These are phyloP conservation scores for Blastobotrys apis DNA, from an alignment of 1,139 yeast species.

Conservation along the genomic window DNA sequence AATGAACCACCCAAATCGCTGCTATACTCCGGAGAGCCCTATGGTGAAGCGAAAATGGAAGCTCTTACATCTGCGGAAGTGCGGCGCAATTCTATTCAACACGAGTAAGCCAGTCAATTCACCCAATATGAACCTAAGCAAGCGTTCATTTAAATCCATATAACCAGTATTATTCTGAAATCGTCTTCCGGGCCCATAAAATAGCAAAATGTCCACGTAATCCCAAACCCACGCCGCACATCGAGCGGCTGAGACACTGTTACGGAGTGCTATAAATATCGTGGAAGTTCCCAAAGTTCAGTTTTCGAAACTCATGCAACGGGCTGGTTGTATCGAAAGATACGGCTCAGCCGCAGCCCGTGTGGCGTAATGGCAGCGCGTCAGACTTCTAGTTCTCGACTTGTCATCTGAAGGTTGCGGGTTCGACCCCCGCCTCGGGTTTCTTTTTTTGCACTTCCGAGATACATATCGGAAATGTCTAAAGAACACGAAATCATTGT, in stretches of 20 bases:
- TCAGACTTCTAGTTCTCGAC: slow-evolving; percentile 45
- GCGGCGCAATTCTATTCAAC: too few relatives aligned
- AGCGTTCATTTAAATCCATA: too few relatives aligned
- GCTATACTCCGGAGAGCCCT: too few relatives aligned
- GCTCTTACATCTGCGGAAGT: too few relatives aligned
- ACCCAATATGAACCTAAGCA: too few relatives aligned
- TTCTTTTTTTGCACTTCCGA: neutral
- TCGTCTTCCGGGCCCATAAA: neutral
- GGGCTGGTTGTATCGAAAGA: too few relatives aligned
- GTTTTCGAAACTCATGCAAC: neutral
- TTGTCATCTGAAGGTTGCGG: slow-evolving; percentile 50
- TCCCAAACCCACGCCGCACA: neutral
- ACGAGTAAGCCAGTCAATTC: too few relatives aligned
- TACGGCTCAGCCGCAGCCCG: too few relatives aligned
- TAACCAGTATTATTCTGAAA: neutral
- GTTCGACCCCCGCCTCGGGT: slow-evolving; percentile 59
- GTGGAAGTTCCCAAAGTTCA: neutral
- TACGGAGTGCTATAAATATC: neutral
- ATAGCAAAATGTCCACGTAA: neutral
- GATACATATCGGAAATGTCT: neutral
- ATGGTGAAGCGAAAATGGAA: too few relatives aligned
- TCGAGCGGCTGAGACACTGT: neutral
- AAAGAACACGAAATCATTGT: neutral
- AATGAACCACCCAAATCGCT: too few relatives aligned
- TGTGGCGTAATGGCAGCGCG: slow-evolving; percentile 60